phyloP scores from a whole-genome alignment of 2,329 filamentous ascomycete species.

The Sclerotinia glacialis region DNA sequence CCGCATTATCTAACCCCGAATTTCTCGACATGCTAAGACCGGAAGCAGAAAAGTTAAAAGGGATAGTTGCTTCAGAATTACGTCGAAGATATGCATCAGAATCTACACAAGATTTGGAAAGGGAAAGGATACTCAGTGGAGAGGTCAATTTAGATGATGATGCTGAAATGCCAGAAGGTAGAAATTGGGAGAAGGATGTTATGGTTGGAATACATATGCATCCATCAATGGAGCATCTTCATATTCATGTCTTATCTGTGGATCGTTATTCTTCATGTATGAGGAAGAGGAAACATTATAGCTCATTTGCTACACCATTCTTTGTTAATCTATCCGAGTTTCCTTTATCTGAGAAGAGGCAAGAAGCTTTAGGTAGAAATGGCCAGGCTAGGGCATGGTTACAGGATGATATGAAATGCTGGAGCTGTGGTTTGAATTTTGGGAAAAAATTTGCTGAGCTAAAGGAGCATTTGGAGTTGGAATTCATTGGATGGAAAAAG shows the following conservation, averaged over 20 bases:
- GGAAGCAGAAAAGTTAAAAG: constrained; percentile 60
- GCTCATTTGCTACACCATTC: constrained; percentile 85
- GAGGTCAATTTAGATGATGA: constrained; percentile 49
- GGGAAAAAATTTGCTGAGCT: constrained; percentile 69
- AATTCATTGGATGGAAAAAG: constrained; percentile 73
- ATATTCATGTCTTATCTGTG: constrained; percentile 80
- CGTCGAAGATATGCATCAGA: constrained; percentile 62
- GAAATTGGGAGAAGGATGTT: constrained; percentile 76
- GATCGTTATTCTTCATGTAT: constrained; percentile 73
- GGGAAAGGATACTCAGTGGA: constrained; percentile 63
- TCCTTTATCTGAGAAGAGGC: constrained; percentile 58
- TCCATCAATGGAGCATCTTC: constrained; percentile 88
- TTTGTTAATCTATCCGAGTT: constrained; percentile 77
- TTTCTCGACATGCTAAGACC: constrained; percentile 64
- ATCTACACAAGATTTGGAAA: constrained; percentile 61
- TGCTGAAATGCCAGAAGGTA: constrained; percentile 59
- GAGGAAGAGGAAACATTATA: constrained; percentile 85
- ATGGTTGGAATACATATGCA: constrained; percentile 78
- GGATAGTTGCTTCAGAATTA: constrained; percentile 71
- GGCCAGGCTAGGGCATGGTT: constrained; percentile 54
- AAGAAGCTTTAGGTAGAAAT: constrained; percentile 40
- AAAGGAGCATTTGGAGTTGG: constrained; percentile 71
- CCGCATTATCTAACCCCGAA: constrained; percentile 65
- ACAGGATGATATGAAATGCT: constrained; percentile 68
- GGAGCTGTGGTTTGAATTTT: constrained; percentile 77